Conservation (phyloP, 2,329 filamentous ascomycete species). For the Massarina eburnea region DNA sequence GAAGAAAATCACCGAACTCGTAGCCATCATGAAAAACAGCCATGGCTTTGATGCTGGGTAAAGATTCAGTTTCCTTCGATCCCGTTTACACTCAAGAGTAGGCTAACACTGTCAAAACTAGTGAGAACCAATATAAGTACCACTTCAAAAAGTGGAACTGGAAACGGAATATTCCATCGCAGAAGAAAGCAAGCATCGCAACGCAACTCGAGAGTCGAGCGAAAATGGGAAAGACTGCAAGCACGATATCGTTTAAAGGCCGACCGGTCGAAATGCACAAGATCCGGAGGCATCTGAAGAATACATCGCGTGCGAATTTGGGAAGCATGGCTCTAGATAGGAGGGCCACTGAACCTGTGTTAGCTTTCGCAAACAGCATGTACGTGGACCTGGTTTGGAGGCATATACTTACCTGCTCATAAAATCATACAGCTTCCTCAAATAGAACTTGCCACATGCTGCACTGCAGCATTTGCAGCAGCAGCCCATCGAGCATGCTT, state of each 20-base stretch:
- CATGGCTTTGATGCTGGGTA: conserved; percentile 18
- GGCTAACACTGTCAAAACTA: conserved; percentile 6
- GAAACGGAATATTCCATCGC: conserved; percentile 25
- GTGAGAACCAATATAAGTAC: conserved; percentile 37
- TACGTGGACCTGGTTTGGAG: conserved; percentile 11
- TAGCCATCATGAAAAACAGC: conserved; percentile 9
- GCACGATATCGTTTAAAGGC: conserved; percentile 23
- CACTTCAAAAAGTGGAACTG: conserved; percentile 36
- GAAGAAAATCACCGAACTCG: conserved; percentile 12
- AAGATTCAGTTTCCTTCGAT: not conserved
- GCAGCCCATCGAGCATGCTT: conserved; percentile 11
- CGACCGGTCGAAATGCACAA: conserved; percentile 26
- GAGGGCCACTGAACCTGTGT: conserved; percentile 1
- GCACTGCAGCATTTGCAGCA: conserved; percentile 7
- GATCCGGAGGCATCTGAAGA: conserved; percentile 27
- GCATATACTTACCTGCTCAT: too few relatives aligned
- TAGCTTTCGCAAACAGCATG: conserved; percentile 18
- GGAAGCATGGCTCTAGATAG: conserved; percentile 3
- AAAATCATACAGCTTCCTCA: conserved; percentile 24
- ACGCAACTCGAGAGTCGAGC: conserved; percentile 16
- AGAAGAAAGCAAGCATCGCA: conserved; percentile 22
- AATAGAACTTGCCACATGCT: conserved; percentile 31
- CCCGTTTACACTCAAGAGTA: not conserved
- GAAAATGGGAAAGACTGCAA: conserved; percentile 12
- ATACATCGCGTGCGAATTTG: conserved; percentile 7